These are phyloP conservation scores for Chaetomium strumarium DNA, from an alignment of 2,329 filamentous ascomycete species.

Conservation along the genomic window DNA sequence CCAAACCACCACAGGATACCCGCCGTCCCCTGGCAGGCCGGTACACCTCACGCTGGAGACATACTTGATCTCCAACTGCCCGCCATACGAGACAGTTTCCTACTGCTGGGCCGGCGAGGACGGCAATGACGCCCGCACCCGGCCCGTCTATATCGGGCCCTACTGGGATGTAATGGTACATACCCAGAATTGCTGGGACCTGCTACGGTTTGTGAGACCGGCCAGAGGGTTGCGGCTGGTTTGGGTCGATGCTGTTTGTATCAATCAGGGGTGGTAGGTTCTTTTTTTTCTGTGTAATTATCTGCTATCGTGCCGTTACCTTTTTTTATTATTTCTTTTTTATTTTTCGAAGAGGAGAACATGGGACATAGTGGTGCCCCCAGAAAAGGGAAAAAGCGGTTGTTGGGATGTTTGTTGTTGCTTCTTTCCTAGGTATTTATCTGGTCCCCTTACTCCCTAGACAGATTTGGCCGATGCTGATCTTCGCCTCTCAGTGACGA, in stretches of 20 bases:
- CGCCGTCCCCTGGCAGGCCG: not conserved
- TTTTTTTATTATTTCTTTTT: no score
- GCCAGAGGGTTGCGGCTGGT: constrained; percentile 7
- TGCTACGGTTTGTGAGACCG: constrained; percentile 19
- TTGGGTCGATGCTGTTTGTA: constrained; percentile 8
- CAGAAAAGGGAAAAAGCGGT: no score
- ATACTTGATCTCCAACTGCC: constrained; percentile 18
- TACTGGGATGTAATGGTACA: constrained; percentile 26
- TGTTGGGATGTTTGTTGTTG: not conserved
- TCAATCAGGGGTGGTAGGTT: not conserved
- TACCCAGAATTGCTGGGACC: constrained; percentile 23
- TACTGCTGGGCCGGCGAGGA: constrained; percentile 29
- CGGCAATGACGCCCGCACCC: constrained; percentile 17
- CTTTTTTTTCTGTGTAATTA: not conserved
- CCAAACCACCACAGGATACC: not conserved
- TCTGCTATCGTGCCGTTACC: no score
- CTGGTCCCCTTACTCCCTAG: no score
- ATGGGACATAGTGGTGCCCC: no score
- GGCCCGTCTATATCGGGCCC: constrained; percentile 21
- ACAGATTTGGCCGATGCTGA: not conserved
- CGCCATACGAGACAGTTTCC: constrained; percentile 28
- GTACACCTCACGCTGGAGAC: constrained; percentile 18
- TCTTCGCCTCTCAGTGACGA: not conserved
- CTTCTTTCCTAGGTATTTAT: no score
- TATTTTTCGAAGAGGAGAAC: no score